Evolutionary conservation across 2,329 filamentous ascomycete species (phyloP).

Genomic region (Hirsutella thompsonii): DNA sequence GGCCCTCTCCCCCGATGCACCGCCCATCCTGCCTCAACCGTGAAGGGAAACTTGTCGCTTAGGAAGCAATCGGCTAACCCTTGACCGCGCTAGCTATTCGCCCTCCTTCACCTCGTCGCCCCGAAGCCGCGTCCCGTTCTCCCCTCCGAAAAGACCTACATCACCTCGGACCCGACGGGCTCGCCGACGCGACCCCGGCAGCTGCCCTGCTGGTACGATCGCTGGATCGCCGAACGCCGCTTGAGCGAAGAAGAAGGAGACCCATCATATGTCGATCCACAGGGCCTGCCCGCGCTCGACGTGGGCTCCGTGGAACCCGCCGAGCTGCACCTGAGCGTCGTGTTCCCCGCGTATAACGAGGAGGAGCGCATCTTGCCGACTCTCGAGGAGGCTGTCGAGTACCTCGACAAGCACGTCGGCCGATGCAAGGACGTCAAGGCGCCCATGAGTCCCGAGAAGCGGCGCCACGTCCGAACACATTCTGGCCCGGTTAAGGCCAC

Average conservation of each 20-base stretch:
- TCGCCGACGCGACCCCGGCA: constrained; percentile 23
- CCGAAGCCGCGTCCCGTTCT: constrained; percentile 65
- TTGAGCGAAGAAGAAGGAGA: constrained; percentile 30
- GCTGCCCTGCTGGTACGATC: constrained; percentile 82
- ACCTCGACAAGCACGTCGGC: constrained; percentile 68
- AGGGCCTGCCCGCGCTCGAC: constrained; percentile 28
- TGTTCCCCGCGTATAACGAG: constrained; percentile 94
- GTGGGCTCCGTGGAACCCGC: constrained; percentile 55
- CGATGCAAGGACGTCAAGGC: constrained; percentile 18
- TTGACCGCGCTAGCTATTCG: constrained; percentile 34
- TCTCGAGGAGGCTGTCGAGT: constrained; percentile 80
- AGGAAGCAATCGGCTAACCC: constrained; percentile 5
- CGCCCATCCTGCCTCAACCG: too few species aligned
- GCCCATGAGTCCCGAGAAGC: constrained; percentile 13
- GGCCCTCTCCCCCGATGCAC: too few species aligned
- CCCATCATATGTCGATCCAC: constrained; percentile 16
- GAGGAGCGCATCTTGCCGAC: constrained; percentile 71
- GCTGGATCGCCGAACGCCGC: constrained; percentile 50
- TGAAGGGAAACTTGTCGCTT: too few species aligned
- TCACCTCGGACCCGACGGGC: constrained; percentile 54
- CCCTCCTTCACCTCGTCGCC: constrained; percentile 60
- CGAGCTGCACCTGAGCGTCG: constrained; percentile 77
- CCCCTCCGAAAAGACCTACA: constrained; percentile 74
- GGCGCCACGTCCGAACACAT: constrained; percentile 18
- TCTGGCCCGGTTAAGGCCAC: neutral